These are phyloP conservation scores for Dryadomyces quercus-mongolicae DNA, from an alignment of 2,329 filamentous ascomycete genomes.

Conservation along the genomic window DNA sequence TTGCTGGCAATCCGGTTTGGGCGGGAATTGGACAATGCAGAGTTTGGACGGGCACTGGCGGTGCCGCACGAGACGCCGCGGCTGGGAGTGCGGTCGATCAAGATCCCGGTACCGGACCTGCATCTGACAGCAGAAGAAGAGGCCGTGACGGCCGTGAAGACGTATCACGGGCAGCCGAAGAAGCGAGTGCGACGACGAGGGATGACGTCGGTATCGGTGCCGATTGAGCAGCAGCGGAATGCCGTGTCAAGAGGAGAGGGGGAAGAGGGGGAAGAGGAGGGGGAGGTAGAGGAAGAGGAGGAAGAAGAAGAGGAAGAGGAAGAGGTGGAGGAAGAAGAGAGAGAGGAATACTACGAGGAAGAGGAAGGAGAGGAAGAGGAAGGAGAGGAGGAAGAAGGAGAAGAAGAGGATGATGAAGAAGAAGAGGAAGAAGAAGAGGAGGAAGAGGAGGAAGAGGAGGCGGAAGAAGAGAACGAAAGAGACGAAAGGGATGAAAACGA, in stretches of 20 bases:
- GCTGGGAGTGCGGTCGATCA: constrained; percentile 17
- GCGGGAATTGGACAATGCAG: constrained; percentile 34
- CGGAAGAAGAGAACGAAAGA: constrained; percentile 4
- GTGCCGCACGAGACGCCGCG: constrained; percentile 22
- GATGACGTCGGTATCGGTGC: constrained; percentile 9
- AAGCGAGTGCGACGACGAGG: constrained; percentile 9
- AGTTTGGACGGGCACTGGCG: constrained; percentile 30
- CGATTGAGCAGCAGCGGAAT: constrained; percentile 4
- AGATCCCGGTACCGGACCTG: constrained; percentile 26
- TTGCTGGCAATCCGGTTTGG: constrained; percentile 54
- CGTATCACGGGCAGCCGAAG: constrained; percentile 9
- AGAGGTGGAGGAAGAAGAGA: constrained; percentile 3
- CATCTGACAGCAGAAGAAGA: constrained; percentile 24
- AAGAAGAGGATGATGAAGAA: constrained; percentile 1
- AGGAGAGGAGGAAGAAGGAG: constrained; percentile 3
- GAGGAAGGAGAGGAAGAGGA: constrained; percentile 6
- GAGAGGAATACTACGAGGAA: constrained; percentile 6
- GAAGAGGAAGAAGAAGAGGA: not conserved
- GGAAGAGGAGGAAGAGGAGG: constrained; percentile 3
- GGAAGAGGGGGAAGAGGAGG: constrained; percentile 3
- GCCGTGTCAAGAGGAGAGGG: not conserved
- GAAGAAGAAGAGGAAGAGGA: not conserved
- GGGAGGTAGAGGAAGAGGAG: constrained; percentile 3
- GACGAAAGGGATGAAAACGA: not conserved
- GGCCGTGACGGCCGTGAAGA: constrained; percentile 7